A percentile compares a stretch with the other conserved stretches of the same genome.
These are phyloP conservation scores for Cryptosporidium parvum DNA, from an alignment of 169 alveolate species.

Conservation along the genomic window DNA sequence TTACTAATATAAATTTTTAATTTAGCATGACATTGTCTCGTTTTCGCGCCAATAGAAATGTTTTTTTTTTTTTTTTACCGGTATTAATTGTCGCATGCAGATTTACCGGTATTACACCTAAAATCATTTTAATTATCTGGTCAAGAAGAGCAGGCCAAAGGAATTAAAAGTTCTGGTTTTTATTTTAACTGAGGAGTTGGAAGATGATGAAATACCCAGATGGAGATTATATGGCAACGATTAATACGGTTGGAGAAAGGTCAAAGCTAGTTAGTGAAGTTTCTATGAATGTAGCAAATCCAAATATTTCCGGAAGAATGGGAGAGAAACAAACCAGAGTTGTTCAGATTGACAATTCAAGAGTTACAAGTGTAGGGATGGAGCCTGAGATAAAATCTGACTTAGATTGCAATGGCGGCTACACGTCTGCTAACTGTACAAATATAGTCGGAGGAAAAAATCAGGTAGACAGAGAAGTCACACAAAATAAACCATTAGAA, in stretches of 20 bases:
- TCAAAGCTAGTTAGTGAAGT: conserved; percentile 19
- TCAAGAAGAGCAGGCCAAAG: conserved; percentile 23
- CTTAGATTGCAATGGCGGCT: not conserved
- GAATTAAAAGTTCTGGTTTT: conserved; percentile 13
- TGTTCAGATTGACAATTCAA: conserved; percentile 31
- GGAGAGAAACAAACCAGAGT: conserved; percentile 60
- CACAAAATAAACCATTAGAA: not conserved
- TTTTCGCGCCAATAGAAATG: conserved; percentile 44
- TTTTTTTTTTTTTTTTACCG: conserved; percentile 46
- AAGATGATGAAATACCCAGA: conserved; percentile 55
- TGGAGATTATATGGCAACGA: not conserved
- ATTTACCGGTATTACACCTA: conserved; percentile 50
- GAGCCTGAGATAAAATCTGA: conserved; percentile 5
- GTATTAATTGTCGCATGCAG: conserved; percentile 69
- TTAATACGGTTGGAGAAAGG: conserved; percentile 7
- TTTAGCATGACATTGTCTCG: conserved; percentile 64
- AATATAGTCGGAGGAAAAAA: not conserved
- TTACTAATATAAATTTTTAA: not conserved
- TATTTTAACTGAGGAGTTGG: conserved; percentile 21
- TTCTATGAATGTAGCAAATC: conserved; percentile 1
- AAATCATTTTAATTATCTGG: conserved; percentile 9
- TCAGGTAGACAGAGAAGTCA: not conserved
- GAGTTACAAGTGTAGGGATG: not conserved
- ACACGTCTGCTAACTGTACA: not conserved
- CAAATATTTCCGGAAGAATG: conserved; percentile 8